These are phyloP conservation scores for Brassica juncea DNA, from an alignment of 345 rosid species.

Conservation along the genomic window DNA sequence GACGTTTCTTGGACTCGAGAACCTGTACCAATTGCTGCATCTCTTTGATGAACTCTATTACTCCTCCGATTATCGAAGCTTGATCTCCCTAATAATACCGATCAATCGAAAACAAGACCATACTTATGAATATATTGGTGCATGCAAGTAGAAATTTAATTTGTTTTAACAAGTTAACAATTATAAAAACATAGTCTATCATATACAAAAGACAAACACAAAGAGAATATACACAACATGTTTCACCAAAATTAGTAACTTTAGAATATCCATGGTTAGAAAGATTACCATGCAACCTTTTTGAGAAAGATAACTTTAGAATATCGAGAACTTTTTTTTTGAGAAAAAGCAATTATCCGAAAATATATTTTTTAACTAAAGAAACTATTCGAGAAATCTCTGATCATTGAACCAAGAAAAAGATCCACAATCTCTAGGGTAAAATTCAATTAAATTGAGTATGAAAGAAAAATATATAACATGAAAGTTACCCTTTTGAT, in stretches of 20 bases:
- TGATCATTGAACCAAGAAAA: not conserved
- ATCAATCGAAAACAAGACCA: slow-evolving; percentile 18
- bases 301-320: too few species aligned
- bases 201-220: not conserved
- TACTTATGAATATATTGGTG: slow-evolving; percentile 6
- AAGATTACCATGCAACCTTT: not conserved
- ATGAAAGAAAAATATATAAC: not conserved
- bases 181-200: not conserved
- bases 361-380: not conserved
- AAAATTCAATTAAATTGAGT: not conserved
- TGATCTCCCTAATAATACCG: slow-evolving; percentile 69
- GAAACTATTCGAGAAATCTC: not conserved
- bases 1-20: slow-evolving; percentile 80
- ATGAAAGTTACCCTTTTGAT: slow-evolving; percentile 68
- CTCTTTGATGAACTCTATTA: slow-evolving; percentile 86
- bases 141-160: not conserved
- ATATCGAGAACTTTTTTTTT: too few species aligned
- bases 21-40: slow-evolving; percentile 77
- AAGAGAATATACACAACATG: not conserved
- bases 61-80: slow-evolving; percentile 97
- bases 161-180: not conserved
- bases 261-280: not conserved
- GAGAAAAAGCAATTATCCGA: not conserved
- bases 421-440: not conserved
- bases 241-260: not conserved